Evolutionary conservation across 495 filamentous ascomycete species (phyloP), one percentile per base, ranked within the genome.

Genomic region (Aspergillus coremiiformis): DNA sequence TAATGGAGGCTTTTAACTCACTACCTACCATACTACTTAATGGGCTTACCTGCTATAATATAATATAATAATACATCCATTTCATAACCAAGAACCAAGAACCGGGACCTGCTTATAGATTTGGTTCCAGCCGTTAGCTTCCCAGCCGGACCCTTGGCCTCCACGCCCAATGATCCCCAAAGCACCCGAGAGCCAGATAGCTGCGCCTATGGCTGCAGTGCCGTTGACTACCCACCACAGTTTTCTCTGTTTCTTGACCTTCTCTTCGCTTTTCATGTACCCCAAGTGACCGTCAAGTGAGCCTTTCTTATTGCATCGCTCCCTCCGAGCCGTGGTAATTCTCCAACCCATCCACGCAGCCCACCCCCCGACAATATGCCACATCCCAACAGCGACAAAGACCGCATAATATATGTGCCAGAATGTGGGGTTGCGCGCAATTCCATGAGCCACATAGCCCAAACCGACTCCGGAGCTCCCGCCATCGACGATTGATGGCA

Each of bases 361-460:
- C 75, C 79, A 80, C 0, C 91, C 91, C 76, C 88, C 94, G 20
- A 88, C 79, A 57, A 90, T 81, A 71, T 96, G 91, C 53, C 83
- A 90, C 17, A 77, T 82, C 5, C 82, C 87, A 0, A 85, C 67
- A 4, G 76, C 76, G 20, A 96, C 70, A 60, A 96, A 76, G 11
- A 78, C 70, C 3, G 72, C 61, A 60, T 90, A 95, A 14, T 85
- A 80, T 1, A 75, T 52, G 69, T 82, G 85, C 46, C 80, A 81
- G n/a, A 87, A 69, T 12, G 78, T 49, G 6, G 81, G 78, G 64
- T 82, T 80, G 24, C 80, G 77, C 33, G 81, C 83, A 64, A 96
- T 90, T 4, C 89, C 91, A 67, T 95, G 90, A n/a, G 83, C 82
- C 0, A 95, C 80, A 66, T 84, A 96, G 19, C 81, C 83, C 23